These are phyloP conservation scores for Mitragyna speciosa DNA, from an alignment of 257 asterid species.

Conservation along the genomic window DNA sequence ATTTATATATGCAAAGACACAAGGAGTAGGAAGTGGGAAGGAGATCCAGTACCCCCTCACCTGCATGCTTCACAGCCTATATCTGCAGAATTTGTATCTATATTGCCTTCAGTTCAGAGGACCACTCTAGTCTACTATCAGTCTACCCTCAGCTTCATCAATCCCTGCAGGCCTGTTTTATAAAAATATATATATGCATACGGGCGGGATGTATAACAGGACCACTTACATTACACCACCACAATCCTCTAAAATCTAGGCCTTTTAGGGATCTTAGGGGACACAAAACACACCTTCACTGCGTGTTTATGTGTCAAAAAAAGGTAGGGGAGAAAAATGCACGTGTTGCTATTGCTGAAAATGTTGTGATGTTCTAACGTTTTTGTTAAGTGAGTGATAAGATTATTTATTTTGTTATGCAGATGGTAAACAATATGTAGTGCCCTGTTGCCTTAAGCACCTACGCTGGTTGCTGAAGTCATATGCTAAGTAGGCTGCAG, in stretches of 20 bases:
- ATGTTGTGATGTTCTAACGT: neutral
- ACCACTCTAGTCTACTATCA: conserved; percentile 30
- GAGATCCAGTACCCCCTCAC: neutral
- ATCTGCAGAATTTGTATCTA: neutral
- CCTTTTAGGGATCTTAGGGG: conserved; percentile 20
- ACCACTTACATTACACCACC: conserved; percentile 20
- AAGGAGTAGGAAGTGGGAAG: neutral
- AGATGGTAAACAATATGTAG: too few relatives aligned
- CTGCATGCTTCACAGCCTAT: conserved; percentile 8
- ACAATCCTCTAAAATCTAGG: conserved; percentile 3
- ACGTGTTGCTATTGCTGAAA: neutral
- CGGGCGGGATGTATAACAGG: conserved; percentile 5
- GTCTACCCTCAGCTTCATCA: conserved; percentile 7
- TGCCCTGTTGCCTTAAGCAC: too few relatives aligned
- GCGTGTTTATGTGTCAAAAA: neutral
- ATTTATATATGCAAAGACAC: conserved; percentile 15
- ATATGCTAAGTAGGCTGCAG: neutral
- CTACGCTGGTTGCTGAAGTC: neutral
- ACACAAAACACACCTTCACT: neutral
- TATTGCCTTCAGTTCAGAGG: conserved; percentile 18
- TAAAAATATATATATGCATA: neutral
- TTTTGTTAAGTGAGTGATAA: too few relatives aligned
- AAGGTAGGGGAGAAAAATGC: neutral
- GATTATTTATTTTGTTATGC: too few relatives aligned
- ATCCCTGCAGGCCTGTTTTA: conserved; percentile 14